These are phyloP conservation scores for Beauveria varroae DNA, from an alignment of 2,329 filamentous ascomycete genomes.

Conservation along the genomic window DNA sequence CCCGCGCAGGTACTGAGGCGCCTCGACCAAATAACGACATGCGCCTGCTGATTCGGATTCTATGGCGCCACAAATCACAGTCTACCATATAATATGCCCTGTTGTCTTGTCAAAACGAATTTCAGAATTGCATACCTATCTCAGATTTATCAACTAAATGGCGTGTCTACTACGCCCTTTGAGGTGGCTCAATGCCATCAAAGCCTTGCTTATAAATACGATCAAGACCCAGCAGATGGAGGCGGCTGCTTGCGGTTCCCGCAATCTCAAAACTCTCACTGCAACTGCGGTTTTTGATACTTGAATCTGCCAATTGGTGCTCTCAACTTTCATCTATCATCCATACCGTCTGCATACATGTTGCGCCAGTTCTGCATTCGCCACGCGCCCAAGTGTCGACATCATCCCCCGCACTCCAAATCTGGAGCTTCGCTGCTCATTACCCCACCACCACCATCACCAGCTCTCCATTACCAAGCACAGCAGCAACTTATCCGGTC, in stretches of 20 bases:
- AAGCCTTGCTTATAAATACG: not conserved
- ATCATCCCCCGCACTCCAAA: slow-evolving; percentile 1
- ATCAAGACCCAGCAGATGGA: not conserved
- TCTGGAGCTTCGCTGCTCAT: not conserved
- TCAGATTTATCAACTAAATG: too few species aligned
- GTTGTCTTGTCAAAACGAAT: not conserved
- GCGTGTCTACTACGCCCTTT: not conserved
- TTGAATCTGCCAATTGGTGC: too few species aligned
- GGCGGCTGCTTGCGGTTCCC: not conserved
- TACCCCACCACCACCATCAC: not conserved
- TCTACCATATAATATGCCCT: not conserved
- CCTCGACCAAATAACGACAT: too few species aligned
- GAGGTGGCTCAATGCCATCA: not conserved
- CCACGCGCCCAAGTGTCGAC: not conserved
- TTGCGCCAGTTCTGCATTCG: not conserved
- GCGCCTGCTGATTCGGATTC: too few species aligned
- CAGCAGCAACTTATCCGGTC: not conserved
- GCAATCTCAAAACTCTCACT: not conserved
- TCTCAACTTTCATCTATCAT: not conserved
- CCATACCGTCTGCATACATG: not conserved
- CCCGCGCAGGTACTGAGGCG: too few species aligned
- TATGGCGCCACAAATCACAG: too few species aligned
- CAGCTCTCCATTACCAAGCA: not conserved
- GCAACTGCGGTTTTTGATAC: not conserved
- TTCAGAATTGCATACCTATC: too few species aligned